Conservation (phyloP, 2,329 filamentous ascomycete genomes). For the Lasiodiplodia hormozganensis region DNA sequence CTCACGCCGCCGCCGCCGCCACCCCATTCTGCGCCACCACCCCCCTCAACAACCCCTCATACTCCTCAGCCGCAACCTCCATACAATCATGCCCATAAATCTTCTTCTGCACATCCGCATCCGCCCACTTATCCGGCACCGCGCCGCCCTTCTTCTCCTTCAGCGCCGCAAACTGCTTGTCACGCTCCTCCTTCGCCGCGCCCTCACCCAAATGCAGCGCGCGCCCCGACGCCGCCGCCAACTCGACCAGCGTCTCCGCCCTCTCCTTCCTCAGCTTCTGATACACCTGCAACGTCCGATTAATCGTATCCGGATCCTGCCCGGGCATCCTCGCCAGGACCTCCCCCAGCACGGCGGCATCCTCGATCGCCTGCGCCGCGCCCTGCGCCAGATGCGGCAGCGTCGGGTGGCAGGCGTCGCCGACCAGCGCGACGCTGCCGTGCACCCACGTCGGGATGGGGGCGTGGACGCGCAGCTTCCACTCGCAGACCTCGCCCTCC, state of each 20-base stretch:
- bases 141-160: conserved; percentile 45
- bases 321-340: conserved; percentile 59
- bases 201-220: conserved; percentile 65
- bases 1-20: background rate
- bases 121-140: conserved; percentile 61
- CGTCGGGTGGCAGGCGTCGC: conserved; percentile 69
- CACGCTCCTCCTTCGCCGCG: conserved; percentile 64
- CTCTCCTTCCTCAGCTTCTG: conserved; percentile 63
- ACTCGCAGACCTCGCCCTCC: conserved; percentile 71
- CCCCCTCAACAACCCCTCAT: conserved; percentile 37
- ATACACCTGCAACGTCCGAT: conserved; percentile 62
- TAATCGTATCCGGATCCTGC: conserved; percentile 52
- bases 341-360: conserved; percentile 63
- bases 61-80: conserved; percentile 52
- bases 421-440: conserved; percentile 60
- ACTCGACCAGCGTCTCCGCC: conserved; percentile 63
- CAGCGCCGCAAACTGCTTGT: conserved; percentile 60
- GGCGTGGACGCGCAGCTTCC: conserved; percentile 68
- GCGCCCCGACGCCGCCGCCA: conserved; percentile 62
- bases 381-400: conserved; percentile 70
- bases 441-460: conserved; percentile 69
- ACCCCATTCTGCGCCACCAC: conserved; percentile 5
- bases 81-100: conserved; percentile 57
- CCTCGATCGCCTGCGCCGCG: conserved; percentile 70
- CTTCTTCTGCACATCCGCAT: conserved; percentile 58